These are phyloP conservation scores for Clarireedia hainanense DNA, from an alignment of 2,329 filamentous ascomycete species.

Conservation along the genomic window DNA sequence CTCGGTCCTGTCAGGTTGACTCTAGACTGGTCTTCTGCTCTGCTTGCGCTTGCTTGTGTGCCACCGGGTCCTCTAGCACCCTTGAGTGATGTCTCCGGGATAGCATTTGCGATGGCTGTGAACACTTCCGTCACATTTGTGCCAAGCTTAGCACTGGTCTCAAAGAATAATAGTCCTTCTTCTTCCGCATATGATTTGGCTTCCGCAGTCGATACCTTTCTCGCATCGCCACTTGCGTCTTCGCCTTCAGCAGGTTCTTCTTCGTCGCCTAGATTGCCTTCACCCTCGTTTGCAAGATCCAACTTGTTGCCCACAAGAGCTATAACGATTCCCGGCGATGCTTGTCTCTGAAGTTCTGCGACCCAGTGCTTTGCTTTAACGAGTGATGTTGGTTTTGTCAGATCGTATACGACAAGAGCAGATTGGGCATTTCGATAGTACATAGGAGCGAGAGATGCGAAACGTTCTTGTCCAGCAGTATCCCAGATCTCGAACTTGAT, in stretches of 20 bases:
- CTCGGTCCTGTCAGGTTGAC: conserved; percentile 74
- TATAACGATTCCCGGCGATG: conserved; percentile 92
- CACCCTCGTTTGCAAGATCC: conserved; percentile 65
- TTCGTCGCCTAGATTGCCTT: conserved; percentile 42
- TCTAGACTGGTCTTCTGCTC: conserved; percentile 60
- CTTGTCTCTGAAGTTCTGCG: conserved; percentile 91
- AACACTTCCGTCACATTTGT: conserved; percentile 94
- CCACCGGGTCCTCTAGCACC: conserved; percentile 67
- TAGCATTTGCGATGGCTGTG: conserved; percentile 95
- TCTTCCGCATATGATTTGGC: conserved; percentile 91
- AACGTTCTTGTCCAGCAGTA: conserved; percentile 94
- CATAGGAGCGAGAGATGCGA: conserved; percentile 94
- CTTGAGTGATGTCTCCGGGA: conserved; percentile 94
- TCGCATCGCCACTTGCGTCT: conserved; percentile 62
- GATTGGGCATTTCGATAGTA: conserved; percentile 99
- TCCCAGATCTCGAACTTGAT: conserved; percentile 98
- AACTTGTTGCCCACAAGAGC: conserved; percentile 95
- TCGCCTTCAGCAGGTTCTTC: conserved; percentile 42
- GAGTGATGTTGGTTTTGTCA: conserved; percentile 92
- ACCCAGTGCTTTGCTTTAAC: conserved; percentile 99
- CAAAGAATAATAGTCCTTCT: conserved; percentile 89
- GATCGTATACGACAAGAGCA: conserved; percentile 95
- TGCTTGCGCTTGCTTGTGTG: conserved; percentile 44
- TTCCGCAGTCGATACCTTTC: conserved; percentile 86
- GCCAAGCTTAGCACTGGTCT: conserved; percentile 95